Percentiles rank a stretch among this genome's conserved stretches.
Evolutionary conservation across 2,329 filamentous ascomycete species (phyloP).

Genomic region (Hypoxylon sp.): DNA sequence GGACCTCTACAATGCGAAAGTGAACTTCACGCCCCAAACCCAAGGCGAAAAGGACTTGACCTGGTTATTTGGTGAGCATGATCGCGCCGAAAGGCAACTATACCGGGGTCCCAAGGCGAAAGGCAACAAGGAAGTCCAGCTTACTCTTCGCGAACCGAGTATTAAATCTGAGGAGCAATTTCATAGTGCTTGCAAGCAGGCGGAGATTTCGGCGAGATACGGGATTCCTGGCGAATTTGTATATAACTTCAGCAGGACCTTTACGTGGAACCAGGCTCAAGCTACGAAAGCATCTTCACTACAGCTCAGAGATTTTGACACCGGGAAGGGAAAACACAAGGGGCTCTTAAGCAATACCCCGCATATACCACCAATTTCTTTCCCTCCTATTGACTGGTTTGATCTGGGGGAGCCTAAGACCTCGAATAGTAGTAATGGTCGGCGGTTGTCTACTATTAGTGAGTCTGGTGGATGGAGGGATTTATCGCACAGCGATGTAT

Average conservation of each 20-base stretch:
- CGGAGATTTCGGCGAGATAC: conserved; percentile 41
- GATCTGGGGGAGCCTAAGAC: conserved; percentile 13
- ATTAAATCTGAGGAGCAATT: conserved; percentile 39
- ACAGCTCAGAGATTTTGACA: conserved; percentile 30
- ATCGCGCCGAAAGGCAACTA: conserved; percentile 38
- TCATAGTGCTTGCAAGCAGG: conserved; percentile 30
- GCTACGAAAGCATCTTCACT: conserved; percentile 35
- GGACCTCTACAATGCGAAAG: background rate
- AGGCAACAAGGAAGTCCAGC: conserved; percentile 42
- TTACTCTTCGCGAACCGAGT: conserved; percentile 44
- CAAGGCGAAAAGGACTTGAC: conserved; percentile 36
- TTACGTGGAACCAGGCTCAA: conserved; percentile 40
- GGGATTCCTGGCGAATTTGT: conserved; percentile 31
- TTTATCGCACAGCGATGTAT: background rate
- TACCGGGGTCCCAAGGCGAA: conserved; percentile 38
- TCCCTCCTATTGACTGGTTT: conserved; percentile 42
- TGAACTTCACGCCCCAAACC: conserved; percentile 39
- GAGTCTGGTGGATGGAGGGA: conserved; percentile 40
- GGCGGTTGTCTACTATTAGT: conserved; percentile 25
- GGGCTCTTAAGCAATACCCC: conserved; percentile 1
- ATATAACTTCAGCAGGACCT: conserved; percentile 47
- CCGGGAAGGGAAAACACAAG: background rate
- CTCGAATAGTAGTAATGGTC: background rate
- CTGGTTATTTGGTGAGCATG: conserved; percentile 36
- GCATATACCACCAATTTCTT: conserved; percentile 4